phyloP scores from a whole-genome alignment of 345 rosid genomes.

The Sapria himalayana region DNA sequence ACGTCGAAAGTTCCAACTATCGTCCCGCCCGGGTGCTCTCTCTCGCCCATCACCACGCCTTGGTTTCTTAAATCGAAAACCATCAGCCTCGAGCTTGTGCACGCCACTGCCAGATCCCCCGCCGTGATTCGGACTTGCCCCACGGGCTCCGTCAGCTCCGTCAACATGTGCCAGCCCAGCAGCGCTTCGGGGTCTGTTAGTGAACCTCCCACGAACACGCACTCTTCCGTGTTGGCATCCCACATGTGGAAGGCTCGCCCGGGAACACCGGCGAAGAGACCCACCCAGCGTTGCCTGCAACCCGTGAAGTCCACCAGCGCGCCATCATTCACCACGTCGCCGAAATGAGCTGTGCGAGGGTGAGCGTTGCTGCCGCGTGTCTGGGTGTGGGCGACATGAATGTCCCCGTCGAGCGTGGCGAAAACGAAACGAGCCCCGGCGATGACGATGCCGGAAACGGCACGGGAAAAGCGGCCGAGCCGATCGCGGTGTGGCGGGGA shows the following conservation, averaged over 20 bases:
- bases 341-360: constrained; percentile 33
- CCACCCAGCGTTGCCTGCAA: constrained; percentile 70
- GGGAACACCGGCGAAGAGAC: constrained; percentile 59
- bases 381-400: constrained; percentile 39
- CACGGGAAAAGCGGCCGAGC: constrained; percentile 51
- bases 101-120: constrained; percentile 43
- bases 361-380: constrained; percentile 10
- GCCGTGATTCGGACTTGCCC: constrained; percentile 49
- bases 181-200: constrained; percentile 56
- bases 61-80: constrained; percentile 37
- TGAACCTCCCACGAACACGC: constrained; percentile 27
- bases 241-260: constrained; percentile 66
- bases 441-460: constrained; percentile 55
- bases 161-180: constrained; percentile 55
- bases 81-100: constrained; percentile 29
- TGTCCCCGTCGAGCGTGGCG: constrained; percentile 58
- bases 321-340: constrained; percentile 47
- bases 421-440: constrained; percentile 23
- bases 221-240: constrained; percentile 32
- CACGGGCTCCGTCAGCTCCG: constrained; percentile 33
- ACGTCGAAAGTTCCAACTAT: constrained; percentile 32
- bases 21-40: constrained; percentile 18
- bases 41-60: constrained; percentile 19
- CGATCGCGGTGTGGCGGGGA: constrained; percentile 37
- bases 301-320: constrained; percentile 68